Conservation (phyloP, 2,329 filamentous ascomycete genomes). For the Emergomyces pasteurianus region DNA sequence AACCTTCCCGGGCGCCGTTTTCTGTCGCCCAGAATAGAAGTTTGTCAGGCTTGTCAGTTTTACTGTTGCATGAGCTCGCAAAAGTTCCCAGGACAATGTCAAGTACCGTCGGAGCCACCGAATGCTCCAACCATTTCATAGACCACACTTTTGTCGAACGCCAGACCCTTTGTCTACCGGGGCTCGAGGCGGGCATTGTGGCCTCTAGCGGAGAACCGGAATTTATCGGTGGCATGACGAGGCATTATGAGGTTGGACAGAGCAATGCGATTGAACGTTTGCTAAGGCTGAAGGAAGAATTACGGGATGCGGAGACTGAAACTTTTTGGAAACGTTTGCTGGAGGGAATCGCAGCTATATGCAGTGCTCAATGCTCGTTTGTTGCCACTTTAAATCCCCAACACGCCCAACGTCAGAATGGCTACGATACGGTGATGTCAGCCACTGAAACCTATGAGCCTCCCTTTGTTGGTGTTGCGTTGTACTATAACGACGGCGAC, state of each 20-base stretch:
- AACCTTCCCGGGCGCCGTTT: neutral
- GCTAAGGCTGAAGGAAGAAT: constrained; percentile 45
- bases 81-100: neutral
- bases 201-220: neutral
- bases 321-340: constrained; percentile 54
- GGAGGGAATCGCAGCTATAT: constrained; percentile 51
- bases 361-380: constrained; percentile 55
- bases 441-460: constrained; percentile 46
- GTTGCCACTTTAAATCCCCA: constrained; percentile 48
- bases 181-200: neutral
- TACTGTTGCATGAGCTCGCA: neutral
- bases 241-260: constrained; percentile 38
- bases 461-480: constrained; percentile 52
- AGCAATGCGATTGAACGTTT: constrained; percentile 50
- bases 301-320: constrained; percentile 43
- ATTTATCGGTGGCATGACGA: neutral
- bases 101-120: neutral
- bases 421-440: constrained; percentile 48
- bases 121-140: neutral
- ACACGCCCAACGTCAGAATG: constrained; percentile 45
- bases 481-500: constrained; percentile 53
- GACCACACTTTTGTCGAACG: neutral
- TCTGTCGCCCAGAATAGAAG: neutral
- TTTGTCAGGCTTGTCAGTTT: no score
- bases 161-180: neutral